Base-by-base conservation (phyloP, 208 protist genomes). In the Leishmania gerbilli region DNA sequence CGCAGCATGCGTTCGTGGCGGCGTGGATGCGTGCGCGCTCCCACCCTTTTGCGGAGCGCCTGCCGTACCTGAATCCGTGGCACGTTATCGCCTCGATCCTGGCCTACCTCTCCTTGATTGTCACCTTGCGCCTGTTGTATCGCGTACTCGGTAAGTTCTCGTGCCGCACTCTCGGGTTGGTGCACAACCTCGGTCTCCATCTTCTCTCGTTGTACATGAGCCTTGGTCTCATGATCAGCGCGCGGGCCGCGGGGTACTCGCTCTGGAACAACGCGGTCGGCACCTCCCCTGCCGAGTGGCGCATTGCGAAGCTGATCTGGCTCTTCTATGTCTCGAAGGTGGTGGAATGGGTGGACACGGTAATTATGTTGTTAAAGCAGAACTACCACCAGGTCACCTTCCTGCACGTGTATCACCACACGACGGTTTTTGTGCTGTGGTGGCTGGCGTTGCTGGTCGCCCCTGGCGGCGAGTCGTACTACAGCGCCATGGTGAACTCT, bases 351-450 rank as follows among this genome's bases (percentile, higher is more conserved):
- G 83, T 91, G 13, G 93, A 95, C 83, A 96, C 93, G 27, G 85
- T 94, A 42, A 80, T 95, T 34, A 93, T 96, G 88, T 71, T 92
- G 42, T 79, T 95, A 24, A 92, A 95, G 84, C 85, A 95, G 68
- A 95, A 95, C 85, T 91, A 91, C 65, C 92, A 79, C 68, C 93
- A 96, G 75, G 89, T 96, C 13, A 90, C 83, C 71, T 95, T 95
- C 76, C 89, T 96, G 17, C 93, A 96, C 82, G 79, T 96, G 17
- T 96, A 95, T 77, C 93, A 95, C 85, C 93, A 96, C 80, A 71
- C 86, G n/a, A 90, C 91, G 17, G 90, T 96, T 68, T 95, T 89
- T 79, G 84, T 87, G 31, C 90, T 96, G 74, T 96, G 91, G 91
- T 95, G 84, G 77, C 51, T 95, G n/a, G 90, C 85, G 47, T 88